Evolutionary conservation across 2,329 filamentous ascomycete genomes (phyloP), one percentile per base, ranked within the genome.

Genomic region (Cladobotryum protrusum): DNA sequence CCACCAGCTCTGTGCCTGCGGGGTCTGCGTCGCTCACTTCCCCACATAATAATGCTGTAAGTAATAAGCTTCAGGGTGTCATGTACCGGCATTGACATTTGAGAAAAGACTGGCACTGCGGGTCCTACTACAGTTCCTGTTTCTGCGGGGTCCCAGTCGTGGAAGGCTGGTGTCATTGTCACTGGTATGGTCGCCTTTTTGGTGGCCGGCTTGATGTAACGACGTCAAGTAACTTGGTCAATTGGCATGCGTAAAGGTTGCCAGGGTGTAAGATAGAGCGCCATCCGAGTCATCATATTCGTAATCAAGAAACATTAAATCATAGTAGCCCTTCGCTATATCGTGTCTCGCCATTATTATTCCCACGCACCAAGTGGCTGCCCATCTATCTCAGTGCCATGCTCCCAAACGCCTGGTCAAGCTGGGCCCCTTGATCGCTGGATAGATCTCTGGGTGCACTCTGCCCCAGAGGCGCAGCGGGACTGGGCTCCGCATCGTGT

Each of bases 351-450:
- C 11, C 24, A 29, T 5, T 29, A 9, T 8, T 8, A 5, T 19
- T 41, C 37, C 13, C 37, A 17, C 8, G n/a, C 37, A 17, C 17
- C 13, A 11, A 41, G 17, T 19, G 5, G 17, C n/a, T 11, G 3
- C 4, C 9, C 32, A 42, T 19, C 49, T 59, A 66, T 50, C 62
- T 64, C 52, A 73, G 49, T 6, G 52, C 63, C 65, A 79, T 67
- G 3, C 66, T 69, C 1, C 78, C 79, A 70, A 83, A 83, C 2
- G 74, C 78, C 50, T 76, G 69, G 60, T 83, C 79, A 55, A 83
- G 58, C 59, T 80, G 73, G n/a, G 72, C 77, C 4, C 78, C 79
- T 52, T 77, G 69, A 48, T 78, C 76, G 20, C 72, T 65, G 64
- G 69, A 50, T 60, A 70, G 14, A 55, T 63, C 34, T 35, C 59